Conservation (phyloP, 2,329 filamentous ascomycete species). For the Cadophora sp. region DNA sequence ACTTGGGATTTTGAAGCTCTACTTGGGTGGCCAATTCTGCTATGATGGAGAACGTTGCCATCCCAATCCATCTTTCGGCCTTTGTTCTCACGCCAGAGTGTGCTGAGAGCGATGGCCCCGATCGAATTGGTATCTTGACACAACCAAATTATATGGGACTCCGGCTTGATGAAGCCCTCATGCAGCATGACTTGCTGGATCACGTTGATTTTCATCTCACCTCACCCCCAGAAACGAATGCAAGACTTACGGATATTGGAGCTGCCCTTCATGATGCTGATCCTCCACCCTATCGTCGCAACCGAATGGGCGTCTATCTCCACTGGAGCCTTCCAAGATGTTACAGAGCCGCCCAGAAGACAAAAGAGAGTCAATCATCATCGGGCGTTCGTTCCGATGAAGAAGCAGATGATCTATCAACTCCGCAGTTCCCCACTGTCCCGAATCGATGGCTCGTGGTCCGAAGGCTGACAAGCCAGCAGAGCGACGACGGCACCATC, state of each 20-base stretch:
- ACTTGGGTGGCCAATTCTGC: neutral
- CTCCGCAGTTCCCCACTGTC: slow-evolving; percentile 31
- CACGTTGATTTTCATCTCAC: slow-evolving; percentile 49
- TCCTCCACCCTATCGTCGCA: slow-evolving; percentile 27
- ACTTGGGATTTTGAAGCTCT: neutral
- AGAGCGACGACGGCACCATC: neutral
- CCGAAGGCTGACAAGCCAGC: slow-evolving; percentile 1
- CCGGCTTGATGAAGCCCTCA: slow-evolving; percentile 45
- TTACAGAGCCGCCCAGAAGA: slow-evolving; percentile 43
- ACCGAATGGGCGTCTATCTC: slow-evolving; percentile 51
- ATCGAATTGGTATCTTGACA: slow-evolving; percentile 38
- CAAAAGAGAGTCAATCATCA: neutral
- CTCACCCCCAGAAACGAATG: slow-evolving; percentile 43
- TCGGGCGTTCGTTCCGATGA: neutral
- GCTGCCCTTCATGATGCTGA: neutral
- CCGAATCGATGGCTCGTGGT: slow-evolving; percentile 49
- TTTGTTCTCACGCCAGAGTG: slow-evolving; percentile 6
- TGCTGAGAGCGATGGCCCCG: neutral
- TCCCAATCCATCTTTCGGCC: slow-evolving; percentile 3
- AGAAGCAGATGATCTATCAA: neutral
- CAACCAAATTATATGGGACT: slow-evolving; percentile 56
- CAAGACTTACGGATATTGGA: slow-evolving; percentile 48
- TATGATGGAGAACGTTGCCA: slow-evolving; percentile 5
- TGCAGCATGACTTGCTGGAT: slow-evolving; percentile 49
- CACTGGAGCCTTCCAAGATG: slow-evolving; percentile 50